Base-by-base conservation (phyloP, 768 basidiomycete species). In the Lepiota venenata region DNA sequence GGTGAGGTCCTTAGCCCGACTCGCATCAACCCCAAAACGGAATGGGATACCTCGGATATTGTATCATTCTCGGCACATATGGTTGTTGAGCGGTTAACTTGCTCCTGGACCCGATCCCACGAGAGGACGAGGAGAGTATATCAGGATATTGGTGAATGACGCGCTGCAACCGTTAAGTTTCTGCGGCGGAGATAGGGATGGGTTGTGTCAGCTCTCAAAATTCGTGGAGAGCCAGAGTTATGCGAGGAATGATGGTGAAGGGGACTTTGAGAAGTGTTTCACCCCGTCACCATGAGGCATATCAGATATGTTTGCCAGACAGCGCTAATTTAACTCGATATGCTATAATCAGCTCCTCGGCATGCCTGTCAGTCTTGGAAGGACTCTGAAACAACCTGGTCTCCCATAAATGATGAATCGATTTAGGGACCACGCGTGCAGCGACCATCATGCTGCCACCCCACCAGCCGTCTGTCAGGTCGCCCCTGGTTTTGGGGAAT, bases 131-230 rank as follows among this genome's bases (percentile, higher is more conserved):
- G 68, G 67, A 40, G 74, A 77, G 58, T 84, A 77, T 61, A 80
- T 94, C 20, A 74, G 93, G 58, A 74, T 94, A n/a, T 69, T 94
- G 18, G 83, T 94, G 49, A 88, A 92, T 57, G 87, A 93, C 58
- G 84, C 78, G 5, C 61, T 88, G 27, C 83, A 86, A 64, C 79
- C 83, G 0, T 63, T 88, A 35, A 71, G 69, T 46, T 85, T 90
- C 62, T 89, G 87, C 63, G 77, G 74, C 18, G 81, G 73, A 2
- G 60, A 67, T 37, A 58, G 67, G 42, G 63, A 83, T 50, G 83
- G 88, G 9, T 42, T 93, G 56, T 94, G 91, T 62, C 65, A 71
- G 52, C 62, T 96, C 47, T 68, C 75, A 7, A 74, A 71, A 9
- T 94, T 93, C 61, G 80, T 93, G 41, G 69, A 75, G 52, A 88